Evolutionary conservation across 345 rosid genomes (phyloP).

Genomic region (Linum lewisii): DNA sequence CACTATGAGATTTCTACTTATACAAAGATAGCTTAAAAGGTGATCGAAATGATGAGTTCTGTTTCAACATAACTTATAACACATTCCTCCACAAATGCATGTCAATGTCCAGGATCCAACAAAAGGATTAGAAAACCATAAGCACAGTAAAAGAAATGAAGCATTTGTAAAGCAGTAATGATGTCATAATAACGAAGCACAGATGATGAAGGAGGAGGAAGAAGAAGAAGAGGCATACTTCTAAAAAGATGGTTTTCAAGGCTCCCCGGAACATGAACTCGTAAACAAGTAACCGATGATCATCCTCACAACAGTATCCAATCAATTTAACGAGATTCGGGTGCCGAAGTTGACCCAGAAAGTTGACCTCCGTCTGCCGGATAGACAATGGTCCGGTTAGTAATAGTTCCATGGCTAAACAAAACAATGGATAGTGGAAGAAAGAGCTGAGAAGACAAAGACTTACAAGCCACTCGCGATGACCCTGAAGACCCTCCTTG

Average conservation of each 20-base stretch:
- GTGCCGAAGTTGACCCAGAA: slow-evolving; percentile 91
- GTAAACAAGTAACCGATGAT: slow-evolving; percentile 80
- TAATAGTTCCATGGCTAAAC: not conserved
- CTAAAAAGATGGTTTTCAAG: slow-evolving; percentile 94
- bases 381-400: not conserved
- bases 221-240: slow-evolving; percentile 36
- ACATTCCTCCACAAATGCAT: too few species aligned
- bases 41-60: too few species aligned
- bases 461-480: slow-evolving; percentile 93
- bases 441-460: not conserved
- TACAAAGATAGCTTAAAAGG: not conserved
- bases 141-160: too few species aligned
- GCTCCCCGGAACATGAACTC: slow-evolving; percentile 98
- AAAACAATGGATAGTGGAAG: not conserved
- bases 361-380: slow-evolving; percentile 41
- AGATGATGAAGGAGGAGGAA: not conserved
- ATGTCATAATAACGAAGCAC: not conserved
- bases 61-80: too few species aligned
- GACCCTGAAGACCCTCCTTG: slow-evolving; percentile 96
- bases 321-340: slow-evolving; percentile 92
- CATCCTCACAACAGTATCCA: slow-evolving; percentile 92
- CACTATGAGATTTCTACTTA: not conserved
- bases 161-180: too few species aligned
- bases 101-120: too few species aligned
- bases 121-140: too few species aligned